phyloP scores from a whole-genome alignment of 2,329 filamentous ascomycete species.

The Aureobasidium musti region DNA sequence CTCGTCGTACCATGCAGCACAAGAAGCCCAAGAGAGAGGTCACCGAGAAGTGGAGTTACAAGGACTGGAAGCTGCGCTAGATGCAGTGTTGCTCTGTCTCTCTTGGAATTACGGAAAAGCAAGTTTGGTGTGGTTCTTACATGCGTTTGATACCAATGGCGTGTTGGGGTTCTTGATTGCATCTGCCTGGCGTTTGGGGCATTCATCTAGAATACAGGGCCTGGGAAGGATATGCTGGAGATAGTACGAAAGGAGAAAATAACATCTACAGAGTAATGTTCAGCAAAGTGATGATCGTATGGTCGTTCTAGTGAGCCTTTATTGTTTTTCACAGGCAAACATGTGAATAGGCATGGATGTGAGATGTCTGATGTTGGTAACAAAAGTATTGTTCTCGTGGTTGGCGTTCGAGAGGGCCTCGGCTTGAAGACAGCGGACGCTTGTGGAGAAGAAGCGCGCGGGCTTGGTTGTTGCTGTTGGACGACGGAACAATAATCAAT shows the following conservation, averaged over 20 bases:
- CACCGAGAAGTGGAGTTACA: constrained; percentile 97
- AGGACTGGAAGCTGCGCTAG: constrained; percentile 73
- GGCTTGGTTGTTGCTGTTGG: not conserved
- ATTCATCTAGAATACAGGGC: not conserved
- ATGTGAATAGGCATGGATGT: not conserved
- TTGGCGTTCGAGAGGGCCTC: not conserved
- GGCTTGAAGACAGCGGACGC: not conserved
- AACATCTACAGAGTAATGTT: not conserved
- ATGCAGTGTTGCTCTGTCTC: not conserved
- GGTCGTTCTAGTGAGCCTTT: not conserved
- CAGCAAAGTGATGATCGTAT: not conserved
- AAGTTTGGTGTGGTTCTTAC: not conserved
- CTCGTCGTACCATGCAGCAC: constrained; percentile 74
- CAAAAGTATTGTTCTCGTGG: not conserved
- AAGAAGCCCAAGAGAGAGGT: constrained; percentile 79
- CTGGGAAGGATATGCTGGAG: not conserved
- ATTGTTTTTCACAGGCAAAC: not conserved
- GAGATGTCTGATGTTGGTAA: not conserved
- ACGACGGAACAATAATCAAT: constrained; percentile 9
- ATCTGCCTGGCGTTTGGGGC: constrained; percentile 18
- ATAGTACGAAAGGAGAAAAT: constrained; percentile 9
- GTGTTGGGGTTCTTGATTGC: constrained; percentile 8
- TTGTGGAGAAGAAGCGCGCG: constrained; percentile 10
- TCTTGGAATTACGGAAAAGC: not conserved
- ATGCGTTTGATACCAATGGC: constrained; percentile 6